Percentiles rank a stretch among this genome's conserved stretches.
These are phyloP conservation scores for Annona cherimola DNA, from an alignment of 164 flowering plant genomes.

Conservation along the genomic window DNA sequence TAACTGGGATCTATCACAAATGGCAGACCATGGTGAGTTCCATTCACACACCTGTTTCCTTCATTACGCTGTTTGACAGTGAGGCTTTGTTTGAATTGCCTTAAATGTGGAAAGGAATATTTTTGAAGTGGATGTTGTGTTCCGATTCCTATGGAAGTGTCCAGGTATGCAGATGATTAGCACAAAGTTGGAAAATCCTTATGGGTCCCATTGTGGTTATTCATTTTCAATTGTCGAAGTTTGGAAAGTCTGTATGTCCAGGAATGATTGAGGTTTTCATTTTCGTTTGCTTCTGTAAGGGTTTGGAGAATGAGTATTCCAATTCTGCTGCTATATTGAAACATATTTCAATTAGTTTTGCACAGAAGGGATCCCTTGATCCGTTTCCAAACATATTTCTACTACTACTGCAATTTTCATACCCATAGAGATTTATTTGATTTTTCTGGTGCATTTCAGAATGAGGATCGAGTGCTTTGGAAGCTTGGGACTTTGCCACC, in stretches of 20 bases:
- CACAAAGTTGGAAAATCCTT: not conserved
- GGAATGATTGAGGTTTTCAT: not conserved
- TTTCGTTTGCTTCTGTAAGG: not conserved
- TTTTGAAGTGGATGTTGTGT: not conserved
- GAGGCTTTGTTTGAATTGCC: not conserved
- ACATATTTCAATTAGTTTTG: not conserved
- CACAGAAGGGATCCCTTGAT: not conserved
- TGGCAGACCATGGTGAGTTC: slow-evolving; percentile 94
- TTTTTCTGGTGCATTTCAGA: slow-evolving; percentile 36
- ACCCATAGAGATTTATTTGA: not conserved
- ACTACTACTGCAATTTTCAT: no score
- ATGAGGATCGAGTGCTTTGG: slow-evolving; percentile 91
- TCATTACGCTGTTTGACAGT: not conserved
- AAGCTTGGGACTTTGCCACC: slow-evolving; percentile 98
- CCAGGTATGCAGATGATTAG: not conserved
- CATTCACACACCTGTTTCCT: not conserved
- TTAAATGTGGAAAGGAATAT: not conserved
- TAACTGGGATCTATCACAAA: slow-evolving; percentile 96
- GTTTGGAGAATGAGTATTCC: not conserved
- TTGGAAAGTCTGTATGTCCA: no score
- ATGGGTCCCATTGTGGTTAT: no score
- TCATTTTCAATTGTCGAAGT: no score
- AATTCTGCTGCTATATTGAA: not conserved
- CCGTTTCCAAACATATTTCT: not conserved
- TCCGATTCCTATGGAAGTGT: not conserved